These are phyloP conservation scores for Oemleria cerasiformis DNA, from an alignment of 306 rosid genomes.

Conservation along the genomic window DNA sequence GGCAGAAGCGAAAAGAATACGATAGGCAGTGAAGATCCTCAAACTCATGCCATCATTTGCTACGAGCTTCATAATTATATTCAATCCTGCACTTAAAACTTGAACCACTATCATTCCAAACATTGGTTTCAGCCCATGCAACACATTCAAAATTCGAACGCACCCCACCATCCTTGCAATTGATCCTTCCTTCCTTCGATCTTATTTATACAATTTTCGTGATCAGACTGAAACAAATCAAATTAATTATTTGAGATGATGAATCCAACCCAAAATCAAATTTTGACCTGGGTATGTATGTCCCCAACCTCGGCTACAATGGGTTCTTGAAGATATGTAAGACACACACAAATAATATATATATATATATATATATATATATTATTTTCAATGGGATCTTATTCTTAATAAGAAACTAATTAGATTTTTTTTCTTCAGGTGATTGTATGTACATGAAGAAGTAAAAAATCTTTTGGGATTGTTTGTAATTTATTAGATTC, in stretches of 20 bases:
- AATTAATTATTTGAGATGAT: too few relatives aligned
- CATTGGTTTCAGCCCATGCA: conserved; percentile 34
- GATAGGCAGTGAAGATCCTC: conserved; percentile 41
- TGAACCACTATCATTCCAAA: conserved; percentile 40
- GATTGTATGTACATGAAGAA: too few relatives aligned
- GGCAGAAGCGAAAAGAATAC: conserved; percentile 46
- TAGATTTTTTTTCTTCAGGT: neutral
- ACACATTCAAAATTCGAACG: neutral
- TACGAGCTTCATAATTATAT: conserved; percentile 37
- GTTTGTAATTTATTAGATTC: too few relatives aligned
- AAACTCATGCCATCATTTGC: conserved; percentile 42
- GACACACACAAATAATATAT: too few relatives aligned
- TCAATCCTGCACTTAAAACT: conserved; percentile 21
- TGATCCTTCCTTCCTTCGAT: too few relatives aligned
- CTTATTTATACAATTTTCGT: too few relatives aligned
- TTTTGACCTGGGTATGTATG: neutral
- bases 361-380: too few relatives aligned
- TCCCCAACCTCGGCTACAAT: neutral
- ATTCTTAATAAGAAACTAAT: neutral
- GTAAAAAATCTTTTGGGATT: too few relatives aligned
- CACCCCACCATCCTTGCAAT: neutral
- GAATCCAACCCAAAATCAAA: too few relatives aligned
- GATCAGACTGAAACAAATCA: too few relatives aligned
- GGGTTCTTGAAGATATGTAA: neutral
- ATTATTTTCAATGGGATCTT: neutral